Conservation (phyloP, 1,139 yeast species). For the Meyerozyma carpophila region DNA sequence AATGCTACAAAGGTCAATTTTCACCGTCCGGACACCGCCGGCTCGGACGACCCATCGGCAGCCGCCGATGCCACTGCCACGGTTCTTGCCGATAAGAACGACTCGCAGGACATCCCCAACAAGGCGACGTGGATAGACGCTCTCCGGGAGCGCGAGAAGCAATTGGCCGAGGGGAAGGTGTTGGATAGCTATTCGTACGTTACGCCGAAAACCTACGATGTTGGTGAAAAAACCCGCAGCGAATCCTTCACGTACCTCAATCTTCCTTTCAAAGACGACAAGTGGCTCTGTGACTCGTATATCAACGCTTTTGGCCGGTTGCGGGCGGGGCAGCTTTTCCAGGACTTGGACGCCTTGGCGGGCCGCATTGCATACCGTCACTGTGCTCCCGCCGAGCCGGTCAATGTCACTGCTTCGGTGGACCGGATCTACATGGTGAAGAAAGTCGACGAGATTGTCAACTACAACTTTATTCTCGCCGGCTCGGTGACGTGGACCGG, state of each 20-base stretch:
- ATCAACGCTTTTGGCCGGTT: constrained; percentile 85
- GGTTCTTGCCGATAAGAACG: constrained; percentile 47
- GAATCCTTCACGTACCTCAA: constrained; percentile 73
- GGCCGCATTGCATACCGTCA: constrained; percentile 84
- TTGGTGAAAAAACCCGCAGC: constrained; percentile 65
- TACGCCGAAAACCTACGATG: constrained; percentile 67
- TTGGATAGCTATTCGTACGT: constrained; percentile 67
- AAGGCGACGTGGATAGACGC: constrained; percentile 85
- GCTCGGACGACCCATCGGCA: constrained; percentile 41
- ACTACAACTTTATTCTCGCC: constrained; percentile 73
- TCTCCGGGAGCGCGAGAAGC: constrained; percentile 65
- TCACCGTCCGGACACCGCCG: constrained; percentile 36
- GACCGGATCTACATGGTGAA: constrained; percentile 87
- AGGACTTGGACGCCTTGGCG: constrained; percentile 85
- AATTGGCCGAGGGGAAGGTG: constrained; percentile 62
- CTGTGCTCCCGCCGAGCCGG: constrained; percentile 87
- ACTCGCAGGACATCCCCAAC: constrained; percentile 35
- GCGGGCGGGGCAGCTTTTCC: constrained; percentile 87
- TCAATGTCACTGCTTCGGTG: constrained; percentile 90
- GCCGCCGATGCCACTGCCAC: constrained; percentile 72
- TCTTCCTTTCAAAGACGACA: constrained; percentile 80
- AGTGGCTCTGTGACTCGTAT: constrained; percentile 79
- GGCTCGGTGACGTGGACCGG: constrained; percentile 96
- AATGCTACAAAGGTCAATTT: constrained; percentile 9
- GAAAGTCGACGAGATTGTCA: constrained; percentile 72